Conservation (phyloP, 305 asterid genomes). For the Fraxinus sp. region DNA sequence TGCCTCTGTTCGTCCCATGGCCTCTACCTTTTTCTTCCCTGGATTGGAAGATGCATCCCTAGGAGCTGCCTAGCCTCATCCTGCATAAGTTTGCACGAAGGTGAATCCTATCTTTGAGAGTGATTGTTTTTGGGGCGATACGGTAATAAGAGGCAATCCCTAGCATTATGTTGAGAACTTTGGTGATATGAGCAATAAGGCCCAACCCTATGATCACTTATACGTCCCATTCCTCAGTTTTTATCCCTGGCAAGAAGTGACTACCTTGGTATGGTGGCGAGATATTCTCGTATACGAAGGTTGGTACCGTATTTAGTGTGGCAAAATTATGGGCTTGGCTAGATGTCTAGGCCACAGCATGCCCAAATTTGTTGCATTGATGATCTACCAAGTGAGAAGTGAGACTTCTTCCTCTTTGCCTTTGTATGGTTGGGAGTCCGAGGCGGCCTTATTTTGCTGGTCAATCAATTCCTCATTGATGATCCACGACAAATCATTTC, state of each 20-base stretch:
- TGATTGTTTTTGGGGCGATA: not conserved
- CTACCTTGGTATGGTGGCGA: not conserved
- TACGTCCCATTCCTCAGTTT: not conserved
- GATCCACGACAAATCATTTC: too few relatives aligned
- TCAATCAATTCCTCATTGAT: too few relatives aligned
- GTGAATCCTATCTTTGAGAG: not conserved
- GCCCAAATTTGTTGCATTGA: not conserved
- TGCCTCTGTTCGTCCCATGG: not conserved
- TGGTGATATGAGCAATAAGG: not conserved
- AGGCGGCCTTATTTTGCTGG: too few relatives aligned
- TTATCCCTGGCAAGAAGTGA: not conserved
- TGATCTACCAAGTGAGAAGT: not conserved
- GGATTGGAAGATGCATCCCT: not conserved
- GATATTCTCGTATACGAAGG: not conserved
- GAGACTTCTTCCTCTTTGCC: not conserved
- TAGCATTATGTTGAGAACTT: not conserved
- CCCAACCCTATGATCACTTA: not conserved
- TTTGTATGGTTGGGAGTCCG: too few relatives aligned
- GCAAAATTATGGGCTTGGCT: not conserved
- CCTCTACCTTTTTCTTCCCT: too few relatives aligned
- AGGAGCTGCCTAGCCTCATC: not conserved
- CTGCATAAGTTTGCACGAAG: not conserved
- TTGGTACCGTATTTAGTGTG: not conserved
- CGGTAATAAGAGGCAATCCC: not conserved
- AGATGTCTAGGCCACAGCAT: not conserved